Percentiles rank a stretch among this genome's conserved stretches.
phyloP scores from a whole-genome alignment of 2,329 filamentous ascomycete species.

The Fonsecaea pedrosoi region DNA sequence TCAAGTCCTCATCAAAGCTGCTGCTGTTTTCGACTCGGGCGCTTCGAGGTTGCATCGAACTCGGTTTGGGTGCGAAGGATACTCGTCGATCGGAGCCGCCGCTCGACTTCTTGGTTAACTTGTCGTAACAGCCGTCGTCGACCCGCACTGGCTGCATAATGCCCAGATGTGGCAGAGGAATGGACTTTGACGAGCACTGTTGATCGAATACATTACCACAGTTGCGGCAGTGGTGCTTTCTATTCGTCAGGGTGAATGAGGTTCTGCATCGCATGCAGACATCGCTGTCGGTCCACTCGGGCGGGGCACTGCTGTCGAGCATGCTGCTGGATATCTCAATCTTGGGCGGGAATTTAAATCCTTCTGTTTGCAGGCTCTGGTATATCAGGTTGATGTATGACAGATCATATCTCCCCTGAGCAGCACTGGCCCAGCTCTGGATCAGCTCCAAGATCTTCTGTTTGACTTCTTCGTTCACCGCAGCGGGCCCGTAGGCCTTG shows the following conservation, averaged over 20 bases:
- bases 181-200: slow-evolving; percentile 86
- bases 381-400: slow-evolving; percentile 91
- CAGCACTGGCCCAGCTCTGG: slow-evolving; percentile 89
- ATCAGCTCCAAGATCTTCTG: slow-evolving; percentile 91
- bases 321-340: slow-evolving; percentile 91
- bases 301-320: slow-evolving; percentile 94
- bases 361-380: slow-evolving; percentile 78
- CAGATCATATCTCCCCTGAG: slow-evolving; percentile 81
- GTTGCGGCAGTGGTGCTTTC: slow-evolving; percentile 97
- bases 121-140: slow-evolving; percentile 93
- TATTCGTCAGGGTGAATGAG: slow-evolving; percentile 94
- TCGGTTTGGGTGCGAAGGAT: slow-evolving; percentile 64
- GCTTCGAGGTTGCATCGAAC: slow-evolving; percentile 86
- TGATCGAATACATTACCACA: slow-evolving; percentile 98
- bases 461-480: slow-evolving; percentile 84
- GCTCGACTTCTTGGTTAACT: slow-evolving; percentile 72
- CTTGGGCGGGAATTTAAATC: slow-evolving; percentile 86
- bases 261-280: slow-evolving; percentile 98
- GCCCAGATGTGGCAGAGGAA: slow-evolving; percentile 88
- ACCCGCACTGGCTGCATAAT: slow-evolving; percentile 91
- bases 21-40: slow-evolving; percentile 75
- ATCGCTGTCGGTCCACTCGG: slow-evolving; percentile 97
- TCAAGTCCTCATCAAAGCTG: slow-evolving; percentile 94
- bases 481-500: slow-evolving; percentile 74
- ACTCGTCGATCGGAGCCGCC: slow-evolving; percentile 45